Evolutionary conservation across 176 grass and related monocot genomes (phyloP), one percentile per base, ranked within the genome.

Genomic region (Elymus sibiricus): DNA sequence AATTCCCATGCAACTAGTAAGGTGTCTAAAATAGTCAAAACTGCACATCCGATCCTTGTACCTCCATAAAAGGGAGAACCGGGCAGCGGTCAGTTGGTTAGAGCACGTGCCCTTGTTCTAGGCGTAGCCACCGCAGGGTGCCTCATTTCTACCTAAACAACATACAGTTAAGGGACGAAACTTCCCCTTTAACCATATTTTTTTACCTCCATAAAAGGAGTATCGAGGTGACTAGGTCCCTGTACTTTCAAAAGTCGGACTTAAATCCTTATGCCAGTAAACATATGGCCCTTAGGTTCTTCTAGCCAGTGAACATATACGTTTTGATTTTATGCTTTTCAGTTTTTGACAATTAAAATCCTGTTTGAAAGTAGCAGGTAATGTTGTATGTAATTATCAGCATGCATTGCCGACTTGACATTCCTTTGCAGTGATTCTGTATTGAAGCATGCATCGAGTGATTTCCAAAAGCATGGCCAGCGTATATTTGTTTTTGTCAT

Each of bases 401-500:
- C 11, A 89, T 70, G 40, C 22, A 14, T 61, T 51, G 0, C 46
- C 35, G 76, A 37, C 62, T 86, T 90, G 16, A 90, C 5, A 24
- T 16, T 58, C 43, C 85, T 87, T 82, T 81, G 77, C 82, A 94
- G 92, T 87, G 92, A 94, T 85, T 94, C 92, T 27, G 84, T 94
- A 47, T 63, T 92, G 78, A 92, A 83, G 82, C 90, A 94, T 79
- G 81, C 84, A 53, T 90, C 92, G 6, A 94, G 85, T 86, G 92
- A 94, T 79, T 79, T 88, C 60, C 92, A 71, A 85, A 94, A 85
- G 74, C 85, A 90, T 88, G 92, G 92, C 63, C 90, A 94, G 59
- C 84, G 92, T 78, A 92, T 94, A 43, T 94, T 94, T 90, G 86
- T 94, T 72, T 94, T 94, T 83, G 88, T 92, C 61, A 92, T 94